phyloP scores from a whole-genome alignment of 2,329 filamentous ascomycete species.

The Catunica adiposa region DNA sequence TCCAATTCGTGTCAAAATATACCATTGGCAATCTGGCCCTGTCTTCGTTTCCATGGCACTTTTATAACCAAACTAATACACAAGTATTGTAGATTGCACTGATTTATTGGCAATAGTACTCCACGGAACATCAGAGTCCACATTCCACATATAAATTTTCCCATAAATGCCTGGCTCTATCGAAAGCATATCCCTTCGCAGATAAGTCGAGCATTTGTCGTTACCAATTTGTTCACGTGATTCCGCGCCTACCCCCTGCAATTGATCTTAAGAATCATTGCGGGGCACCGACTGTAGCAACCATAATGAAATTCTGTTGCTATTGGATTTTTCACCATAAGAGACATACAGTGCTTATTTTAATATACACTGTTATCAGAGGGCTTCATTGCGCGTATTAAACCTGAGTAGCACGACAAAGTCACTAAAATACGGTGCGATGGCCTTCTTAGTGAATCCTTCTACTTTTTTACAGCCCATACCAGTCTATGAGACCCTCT shows the following conservation, averaged over 20 bases:
- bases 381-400: background rate
- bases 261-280: background rate
- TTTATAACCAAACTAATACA: no score
- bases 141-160: no score
- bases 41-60: no score
- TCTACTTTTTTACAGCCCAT: background rate
- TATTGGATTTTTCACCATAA: background rate
- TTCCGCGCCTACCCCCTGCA: background rate
- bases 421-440: background rate
- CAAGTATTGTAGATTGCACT: no score
- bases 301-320: background rate
- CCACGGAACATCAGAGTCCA: no score
- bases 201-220: background rate
- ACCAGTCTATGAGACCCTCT: background rate
- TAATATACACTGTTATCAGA: background rate
- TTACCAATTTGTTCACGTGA: background rate
- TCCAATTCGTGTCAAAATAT: no score
- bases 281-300: background rate
- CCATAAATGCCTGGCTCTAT: no score
- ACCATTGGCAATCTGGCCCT: no score
- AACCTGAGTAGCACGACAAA: background rate
- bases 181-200: no score
- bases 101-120: no score
- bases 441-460: background rate
- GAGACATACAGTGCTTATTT: background rate